phyloP scores from a whole-genome alignment of 2,329 filamentous ascomycete species.

The Thermomyces lanuginosus region DNA sequence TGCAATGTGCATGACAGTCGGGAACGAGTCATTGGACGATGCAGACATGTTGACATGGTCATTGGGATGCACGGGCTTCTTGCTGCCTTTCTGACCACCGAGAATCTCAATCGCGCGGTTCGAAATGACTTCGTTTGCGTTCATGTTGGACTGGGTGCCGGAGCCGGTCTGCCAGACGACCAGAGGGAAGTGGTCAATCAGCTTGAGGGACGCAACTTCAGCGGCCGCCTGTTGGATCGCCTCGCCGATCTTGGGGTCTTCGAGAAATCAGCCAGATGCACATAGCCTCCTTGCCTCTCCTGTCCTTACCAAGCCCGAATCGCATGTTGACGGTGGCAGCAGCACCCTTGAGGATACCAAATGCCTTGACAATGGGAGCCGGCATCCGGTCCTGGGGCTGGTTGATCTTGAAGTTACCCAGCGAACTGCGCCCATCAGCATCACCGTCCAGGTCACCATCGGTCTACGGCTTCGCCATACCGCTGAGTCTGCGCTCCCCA shows the following conservation, averaged over 20 bases:
- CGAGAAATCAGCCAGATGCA: conserved; percentile 7
- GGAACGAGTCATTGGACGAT: conserved; percentile 98
- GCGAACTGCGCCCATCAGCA: conserved; percentile 44
- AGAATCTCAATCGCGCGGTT: conserved; percentile 98
- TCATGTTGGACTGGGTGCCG: conserved; percentile 99
- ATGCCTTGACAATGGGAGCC: conserved; percentile 74
- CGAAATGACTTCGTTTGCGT: conserved; percentile 98
- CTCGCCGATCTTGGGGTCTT: conserved; percentile 74
- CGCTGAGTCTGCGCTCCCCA: conserved; percentile 97
- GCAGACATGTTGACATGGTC: conserved; percentile 99
- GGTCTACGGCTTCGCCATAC: conserved; percentile 24
- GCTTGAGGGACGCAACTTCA: conserved; percentile 85
- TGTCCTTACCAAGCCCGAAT: conserved; percentile 55
- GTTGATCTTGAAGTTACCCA: conserved; percentile 98
- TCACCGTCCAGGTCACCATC: too few relatives aligned
- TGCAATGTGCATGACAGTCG: conserved; percentile 98
- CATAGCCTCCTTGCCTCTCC: conserved; percentile 3
- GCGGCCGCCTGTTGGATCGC: conserved; percentile 89
- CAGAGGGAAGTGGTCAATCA: conserved; percentile 92
- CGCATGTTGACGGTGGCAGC: conserved; percentile 91
- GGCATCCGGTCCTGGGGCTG: conserved; percentile 99
- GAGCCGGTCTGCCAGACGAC: conserved; percentile 99
- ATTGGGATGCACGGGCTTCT: conserved; percentile 98
- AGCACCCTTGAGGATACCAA: conserved; percentile 93
- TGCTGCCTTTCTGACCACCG: conserved; percentile 81